These are phyloP conservation scores for Colletotrichum tropicale DNA, from an alignment of 2,329 filamentous ascomycete species.

Conservation along the genomic window DNA sequence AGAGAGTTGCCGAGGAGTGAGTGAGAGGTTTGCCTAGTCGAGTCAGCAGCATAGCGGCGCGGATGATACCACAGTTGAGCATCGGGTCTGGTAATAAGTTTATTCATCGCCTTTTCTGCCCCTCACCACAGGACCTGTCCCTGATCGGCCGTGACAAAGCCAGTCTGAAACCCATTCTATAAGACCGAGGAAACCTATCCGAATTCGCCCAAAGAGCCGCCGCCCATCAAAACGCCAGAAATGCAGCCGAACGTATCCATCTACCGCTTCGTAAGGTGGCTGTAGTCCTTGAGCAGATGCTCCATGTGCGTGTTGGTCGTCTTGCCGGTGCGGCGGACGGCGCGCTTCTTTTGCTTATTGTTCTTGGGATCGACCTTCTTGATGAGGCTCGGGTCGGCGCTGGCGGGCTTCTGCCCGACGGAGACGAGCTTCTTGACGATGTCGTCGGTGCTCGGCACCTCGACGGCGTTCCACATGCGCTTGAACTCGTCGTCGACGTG, in stretches of 20 bases:
- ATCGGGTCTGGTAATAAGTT: not conserved
- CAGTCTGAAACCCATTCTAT: not conserved
- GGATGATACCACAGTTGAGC: not conserved
- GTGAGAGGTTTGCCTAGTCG: not conserved
- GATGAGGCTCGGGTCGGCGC: constrained; percentile 70
- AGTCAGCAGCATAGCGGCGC: not conserved
- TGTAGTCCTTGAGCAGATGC: constrained; percentile 78
- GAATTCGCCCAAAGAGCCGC: not conserved
- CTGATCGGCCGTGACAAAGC: not conserved
- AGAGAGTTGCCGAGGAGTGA: constrained; percentile 46
- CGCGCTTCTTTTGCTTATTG: constrained; percentile 76
- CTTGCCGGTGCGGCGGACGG: constrained; percentile 72
- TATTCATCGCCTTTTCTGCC: not conserved
- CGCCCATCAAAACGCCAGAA: not conserved
- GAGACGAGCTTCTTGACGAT: constrained; percentile 78
- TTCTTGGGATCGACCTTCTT: constrained; percentile 62
- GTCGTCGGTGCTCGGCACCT: constrained; percentile 76
- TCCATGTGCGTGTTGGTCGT: constrained; percentile 89
- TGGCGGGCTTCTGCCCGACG: constrained; percentile 83
- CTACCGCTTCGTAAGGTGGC: constrained; percentile 46
- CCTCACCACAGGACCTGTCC: not conserved
- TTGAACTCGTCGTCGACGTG: constrained; percentile 83
- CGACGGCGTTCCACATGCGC: constrained; percentile 80
- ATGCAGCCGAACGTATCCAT: not conserved
- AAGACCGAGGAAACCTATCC: not conserved